Evolutionary conservation across 805 yeast species (phyloP).

Genomic region (Saccharomycopsis sp.): DNA sequence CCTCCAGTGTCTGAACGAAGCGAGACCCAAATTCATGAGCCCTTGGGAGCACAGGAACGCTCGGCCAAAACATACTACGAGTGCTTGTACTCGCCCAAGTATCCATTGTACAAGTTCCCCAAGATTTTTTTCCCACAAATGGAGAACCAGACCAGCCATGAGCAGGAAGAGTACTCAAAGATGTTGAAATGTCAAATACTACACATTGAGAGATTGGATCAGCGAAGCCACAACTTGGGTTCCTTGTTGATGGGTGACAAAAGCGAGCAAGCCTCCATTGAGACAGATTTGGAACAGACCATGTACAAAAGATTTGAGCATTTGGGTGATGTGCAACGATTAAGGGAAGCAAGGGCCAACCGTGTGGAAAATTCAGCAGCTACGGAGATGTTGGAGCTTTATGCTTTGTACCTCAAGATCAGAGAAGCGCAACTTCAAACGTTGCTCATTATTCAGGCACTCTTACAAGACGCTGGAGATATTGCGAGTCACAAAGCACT

Average conservation of each 20-base stretch:
- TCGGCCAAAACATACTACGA: too few species aligned
- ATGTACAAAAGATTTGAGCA: neutral
- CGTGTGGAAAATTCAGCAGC: neutral
- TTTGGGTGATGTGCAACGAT: neutral
- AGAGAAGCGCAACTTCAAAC: slow-evolving; percentile 19
- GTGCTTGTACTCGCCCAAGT: slow-evolving; percentile 6
- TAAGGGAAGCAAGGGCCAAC: neutral
- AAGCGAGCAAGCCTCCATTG: neutral
- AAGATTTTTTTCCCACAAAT: slow-evolving; percentile 14
- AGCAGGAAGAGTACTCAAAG: neutral
- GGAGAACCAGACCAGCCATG: slow-evolving; percentile 1
- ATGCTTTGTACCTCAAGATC: slow-evolving; percentile 15
- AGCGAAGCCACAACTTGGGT: neutral
- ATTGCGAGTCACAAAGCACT: slow-evolving; percentile 4
- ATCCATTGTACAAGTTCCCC: slow-evolving; percentile 17
- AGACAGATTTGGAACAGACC: neutral
- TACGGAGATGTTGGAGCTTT: slow-evolving; percentile 5
- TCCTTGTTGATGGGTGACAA: neutral
- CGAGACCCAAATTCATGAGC: too few species aligned
- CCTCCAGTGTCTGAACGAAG: too few species aligned
- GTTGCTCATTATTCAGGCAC: slow-evolving; percentile 11
- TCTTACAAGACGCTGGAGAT: slow-evolving; percentile 10
- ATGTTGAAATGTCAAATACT: slow-evolving; percentile 1
- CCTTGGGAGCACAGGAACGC: too few species aligned
- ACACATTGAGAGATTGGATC: slow-evolving; percentile 8